These are phyloP conservation scores for Cladosporium sp. DNA, from an alignment of 2,329 filamentous ascomycete species.

Conservation along the genomic window DNA sequence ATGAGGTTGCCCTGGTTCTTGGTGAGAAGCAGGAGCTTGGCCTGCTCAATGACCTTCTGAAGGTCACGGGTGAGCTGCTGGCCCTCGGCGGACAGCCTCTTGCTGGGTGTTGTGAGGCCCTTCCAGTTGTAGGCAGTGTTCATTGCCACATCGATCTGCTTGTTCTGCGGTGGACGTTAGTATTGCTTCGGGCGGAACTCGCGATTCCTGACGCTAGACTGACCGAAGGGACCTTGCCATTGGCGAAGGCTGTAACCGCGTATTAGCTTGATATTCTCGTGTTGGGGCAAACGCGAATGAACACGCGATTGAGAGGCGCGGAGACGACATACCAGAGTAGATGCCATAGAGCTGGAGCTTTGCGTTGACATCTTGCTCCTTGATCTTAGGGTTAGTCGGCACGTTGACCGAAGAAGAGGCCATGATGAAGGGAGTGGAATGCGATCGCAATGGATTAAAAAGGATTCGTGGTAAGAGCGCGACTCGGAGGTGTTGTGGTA, in stretches of 20 bases:
- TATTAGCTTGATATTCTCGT: not conserved
- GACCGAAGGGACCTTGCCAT: conserved; percentile 87
- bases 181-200: not conserved
- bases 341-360: conserved; percentile 97
- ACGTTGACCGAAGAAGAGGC: conserved; percentile 56
- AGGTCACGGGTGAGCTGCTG: conserved; percentile 73
- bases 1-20: conserved; percentile 95
- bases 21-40: conserved; percentile 78
- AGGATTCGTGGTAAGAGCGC: not conserved
- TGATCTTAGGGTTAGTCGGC: conserved; percentile 67
- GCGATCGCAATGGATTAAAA: not conserved
- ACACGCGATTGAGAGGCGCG: not conserved
- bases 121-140: conserved; percentile 79
- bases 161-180: conserved; percentile 57
- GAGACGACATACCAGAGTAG: conserved; percentile 53
- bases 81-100: conserved; percentile 78
- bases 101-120: conserved; percentile 64
- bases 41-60: conserved; percentile 73
- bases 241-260: conserved; percentile 64
- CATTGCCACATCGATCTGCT: conserved; percentile 90
- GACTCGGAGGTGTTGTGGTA: not conserved
- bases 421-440: conserved; percentile 19
- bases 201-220: conserved; percentile 30
- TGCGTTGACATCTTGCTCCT: conserved; percentile 81
- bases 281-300: not conserved